Percentiles rank a stretch among this genome's conserved stretches.
These are phyloP conservation scores for Aspergillus campestris DNA, from an alignment of 495 filamentous ascomycete genomes.

Conservation along the genomic window DNA sequence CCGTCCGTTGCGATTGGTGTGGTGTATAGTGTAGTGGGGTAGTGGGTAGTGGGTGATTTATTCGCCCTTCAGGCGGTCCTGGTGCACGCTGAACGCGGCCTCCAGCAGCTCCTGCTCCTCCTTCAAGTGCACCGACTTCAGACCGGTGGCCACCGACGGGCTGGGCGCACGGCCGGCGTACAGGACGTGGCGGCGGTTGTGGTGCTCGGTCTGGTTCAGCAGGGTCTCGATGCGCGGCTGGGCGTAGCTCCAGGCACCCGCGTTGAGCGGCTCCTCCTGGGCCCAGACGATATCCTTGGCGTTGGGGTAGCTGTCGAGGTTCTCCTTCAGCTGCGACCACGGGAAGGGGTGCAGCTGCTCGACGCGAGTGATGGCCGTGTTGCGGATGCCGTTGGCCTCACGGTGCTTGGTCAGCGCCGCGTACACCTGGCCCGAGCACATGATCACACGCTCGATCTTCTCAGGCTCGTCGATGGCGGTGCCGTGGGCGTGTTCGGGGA, in stretches of 20 bases:
- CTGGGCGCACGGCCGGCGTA: constrained; percentile 90
- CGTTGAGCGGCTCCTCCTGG: constrained; percentile 96
- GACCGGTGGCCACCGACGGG: constrained; percentile 84
- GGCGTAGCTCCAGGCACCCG: constrained; percentile 87
- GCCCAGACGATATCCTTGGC: constrained; percentile 92
- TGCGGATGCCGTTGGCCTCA: constrained; percentile 68
- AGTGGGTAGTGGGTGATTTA: constrained; percentile 20
- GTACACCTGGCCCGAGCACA: constrained; percentile 94
- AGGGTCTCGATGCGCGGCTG: constrained; percentile 95
- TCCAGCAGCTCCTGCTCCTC: constrained; percentile 89
- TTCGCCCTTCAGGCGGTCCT: constrained; percentile 51
- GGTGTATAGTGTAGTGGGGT: not conserved
- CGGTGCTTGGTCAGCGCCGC: constrained; percentile 86
- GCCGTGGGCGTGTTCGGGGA: constrained; percentile 76
- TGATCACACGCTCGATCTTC: constrained; percentile 86
- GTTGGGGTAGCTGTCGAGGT: constrained; percentile 92
- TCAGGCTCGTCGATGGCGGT: constrained; percentile 65
- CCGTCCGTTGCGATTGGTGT: not conserved
- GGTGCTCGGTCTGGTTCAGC: constrained; percentile 81
- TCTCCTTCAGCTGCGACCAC: constrained; percentile 91
- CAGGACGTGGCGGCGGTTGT: constrained; percentile 90
- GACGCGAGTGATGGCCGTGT: constrained; percentile 87
- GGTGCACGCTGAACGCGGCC: constrained; percentile 57
- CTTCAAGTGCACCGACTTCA: constrained; percentile 82
- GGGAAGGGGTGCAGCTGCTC: constrained; percentile 99